Conservation (phyloP, 1,284 basidiomycete species). For the Melampsora abietis-canadensis region DNA sequence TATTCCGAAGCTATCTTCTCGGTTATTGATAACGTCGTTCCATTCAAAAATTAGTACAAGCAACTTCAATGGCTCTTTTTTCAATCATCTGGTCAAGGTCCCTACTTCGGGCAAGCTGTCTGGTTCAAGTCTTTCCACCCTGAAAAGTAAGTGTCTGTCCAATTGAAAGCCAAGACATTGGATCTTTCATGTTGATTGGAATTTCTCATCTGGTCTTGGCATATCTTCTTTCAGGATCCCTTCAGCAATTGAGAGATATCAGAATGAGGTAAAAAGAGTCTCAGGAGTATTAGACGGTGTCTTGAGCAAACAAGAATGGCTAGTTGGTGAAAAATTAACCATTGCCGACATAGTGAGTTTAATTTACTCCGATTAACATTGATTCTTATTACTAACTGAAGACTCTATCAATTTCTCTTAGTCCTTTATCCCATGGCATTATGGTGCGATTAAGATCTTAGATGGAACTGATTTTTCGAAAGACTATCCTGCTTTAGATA, state of each 20-base stretch:
- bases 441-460: not conserved
- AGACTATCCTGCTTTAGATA: not conserved
- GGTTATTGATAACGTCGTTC: no score
- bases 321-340: not conserved
- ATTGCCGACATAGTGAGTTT: not conserved
- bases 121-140: not conserved
- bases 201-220: not conserved
- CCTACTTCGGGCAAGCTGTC: constrained; percentile 19
- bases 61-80: constrained; percentile 48
- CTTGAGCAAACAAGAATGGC: constrained; percentile 11
- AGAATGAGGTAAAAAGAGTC: constrained; percentile 2
- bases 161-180: not conserved
- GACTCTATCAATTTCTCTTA: not conserved
- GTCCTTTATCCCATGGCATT: constrained; percentile 5
- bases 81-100: constrained; percentile 49
- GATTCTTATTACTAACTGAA: not conserved
- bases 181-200: not conserved
- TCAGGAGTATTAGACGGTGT: not conserved
- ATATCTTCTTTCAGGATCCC: not conserved
- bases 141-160: constrained; percentile 1
- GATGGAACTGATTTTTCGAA: not conserved
- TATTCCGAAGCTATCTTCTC: no score
- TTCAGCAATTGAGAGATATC: constrained; percentile 9
- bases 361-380: not conserved
- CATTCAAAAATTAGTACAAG: constrained; percentile 46